Base-by-base conservation (phyloP, 441 rosid species). In the Arabidopsis lyrata region DNA sequence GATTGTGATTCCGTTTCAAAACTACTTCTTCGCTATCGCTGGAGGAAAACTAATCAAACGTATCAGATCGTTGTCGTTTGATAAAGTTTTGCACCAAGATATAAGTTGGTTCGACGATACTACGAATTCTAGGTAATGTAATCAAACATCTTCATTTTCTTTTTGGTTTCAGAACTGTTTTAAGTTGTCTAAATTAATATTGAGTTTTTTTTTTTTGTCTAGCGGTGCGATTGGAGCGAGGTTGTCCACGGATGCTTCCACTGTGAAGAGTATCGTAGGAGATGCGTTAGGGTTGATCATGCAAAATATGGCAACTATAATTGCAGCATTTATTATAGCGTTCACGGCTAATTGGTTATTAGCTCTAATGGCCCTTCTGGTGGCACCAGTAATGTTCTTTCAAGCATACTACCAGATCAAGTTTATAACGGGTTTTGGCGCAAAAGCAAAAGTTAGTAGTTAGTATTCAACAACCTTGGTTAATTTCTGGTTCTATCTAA, bases 211-310 rank as follows among this genome's bases (percentile, higher is more conserved):
- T 34, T 22, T 47, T 75, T 72, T 10, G 9, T 6, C 31, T 57
- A 90, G 91, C 62, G 90, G 93, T n/a, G 83, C 86, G 10, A 77
- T 90, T 36, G 88, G 93, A 14, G 86, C 90, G 50, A 84, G 93
- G 67, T 73, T 90, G 57, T 90, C 90, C 1, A 77, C 86, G 0
- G 93, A 90, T 81, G 90, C 89, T 44, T 80, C 87, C 5, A 75
- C 76, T 1, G 68, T 90, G 62, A 74, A 80, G 63, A 67, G 77
- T 63, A 72, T 88, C 3, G 90, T 87, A 4, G 93, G 96, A 1
- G 90, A 90, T 74, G 32, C 86, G 7, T 48, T 90, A 70, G 89
- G 84, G 11, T 44, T 85, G 55, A 45, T 85, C 18, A 83, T 80
- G 16, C 92, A 88, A 75, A 90, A 88, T 49, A 71, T 70, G 13